Evolutionary conservation across 2,329 filamentous ascomycete genomes (phyloP), one percentile per base, ranked within the genome.

Genomic region (Davidsoniella virescens): DNA sequence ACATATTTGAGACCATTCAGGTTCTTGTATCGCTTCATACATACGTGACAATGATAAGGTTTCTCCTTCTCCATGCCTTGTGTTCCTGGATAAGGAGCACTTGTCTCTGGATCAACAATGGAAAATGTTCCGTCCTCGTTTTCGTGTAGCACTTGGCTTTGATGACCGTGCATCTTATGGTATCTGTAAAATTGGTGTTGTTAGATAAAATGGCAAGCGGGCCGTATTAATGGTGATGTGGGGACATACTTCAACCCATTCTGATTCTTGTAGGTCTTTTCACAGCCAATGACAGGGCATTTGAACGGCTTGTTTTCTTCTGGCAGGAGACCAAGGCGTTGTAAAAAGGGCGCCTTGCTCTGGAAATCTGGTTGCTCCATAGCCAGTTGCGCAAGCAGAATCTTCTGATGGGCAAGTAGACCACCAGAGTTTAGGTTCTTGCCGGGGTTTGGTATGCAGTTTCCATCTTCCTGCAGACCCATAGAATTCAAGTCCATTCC

Each of bases 61-160:
- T 98, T 98, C 70, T 96, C 90, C 65, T 96, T 98, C 68, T 98
- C 92, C 92, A 98, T 98, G n/a, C 92, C 92, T 36, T 94, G 71
- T 1, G 92, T 96, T 29, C 92, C 92, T 0, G 92, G 92, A 57
- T 96, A 98, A 0, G 92, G 92, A 1, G 87, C 78, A 25, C 85
- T 92, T 0, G 92, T 96, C 61, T 94, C 85, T 0, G 92, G 92
- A 59, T 98, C 94, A 47, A 98, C 90, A 57, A 98, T 98, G 0
- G 90, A 96, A 63, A 94, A 96, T 2, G 92, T 95, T 47, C 92
- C 92, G 60, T 98, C 92, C 14, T 85, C 84, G 59, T 98, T 98
- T 64, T 95, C 88, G 61, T 95, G 88, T 54, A 98, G 73, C 63
- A 94, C 87, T 63, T 98, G 92, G 55, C 90, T 96, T 61, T 93